A percentile compares a stretch with the other conserved stretches of the same genome.
Conservation (phyloP, 2,329 filamentous ascomycete species). For the Tolypocladium amazonense region DNA sequence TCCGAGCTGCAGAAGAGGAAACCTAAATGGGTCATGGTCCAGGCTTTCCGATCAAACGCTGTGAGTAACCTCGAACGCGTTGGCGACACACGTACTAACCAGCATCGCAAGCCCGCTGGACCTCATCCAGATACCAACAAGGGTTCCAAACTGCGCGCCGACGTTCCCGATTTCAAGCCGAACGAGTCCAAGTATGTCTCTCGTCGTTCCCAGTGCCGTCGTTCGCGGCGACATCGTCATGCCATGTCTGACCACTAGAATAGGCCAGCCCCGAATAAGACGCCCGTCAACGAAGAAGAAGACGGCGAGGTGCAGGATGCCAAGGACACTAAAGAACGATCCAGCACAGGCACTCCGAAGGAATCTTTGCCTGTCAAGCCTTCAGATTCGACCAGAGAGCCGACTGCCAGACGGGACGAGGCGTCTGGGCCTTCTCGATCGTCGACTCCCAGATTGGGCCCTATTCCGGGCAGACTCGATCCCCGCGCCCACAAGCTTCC, state of each 20-base stretch:
- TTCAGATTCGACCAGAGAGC: slow-evolving; percentile 13
- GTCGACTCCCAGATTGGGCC: slow-evolving; percentile 16
- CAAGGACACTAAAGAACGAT: slow-evolving; percentile 17
- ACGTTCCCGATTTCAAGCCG: slow-evolving; percentile 56
- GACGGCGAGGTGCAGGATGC: slow-evolving; percentile 64
- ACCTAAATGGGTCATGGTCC: slow-evolving; percentile 61
- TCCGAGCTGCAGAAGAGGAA: slow-evolving; percentile 59
- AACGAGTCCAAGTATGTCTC: slow-evolving; percentile 24
- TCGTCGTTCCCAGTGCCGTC: slow-evolving; percentile 6
- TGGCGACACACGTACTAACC: background rate
- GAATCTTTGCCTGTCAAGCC: slow-evolving; percentile 23
- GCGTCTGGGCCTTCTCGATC: slow-evolving; percentile 11
- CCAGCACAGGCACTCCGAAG: slow-evolving; percentile 12
- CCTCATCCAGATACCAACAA: slow-evolving; percentile 19
- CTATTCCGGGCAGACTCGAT: slow-evolving; percentile 14
- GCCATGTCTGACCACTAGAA: slow-evolving; percentile 4
- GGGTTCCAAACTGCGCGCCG: slow-evolving; percentile 39
- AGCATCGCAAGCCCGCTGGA: slow-evolving; percentile 14
- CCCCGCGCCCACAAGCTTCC: slow-evolving; percentile 23
- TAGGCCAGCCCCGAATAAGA: slow-evolving; percentile 9
- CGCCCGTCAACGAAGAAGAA: slow-evolving; percentile 42
- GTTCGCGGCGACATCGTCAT: background rate
- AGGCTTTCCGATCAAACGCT: slow-evolving; percentile 57
- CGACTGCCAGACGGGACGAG: slow-evolving; percentile 13
- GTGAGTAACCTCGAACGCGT: slow-evolving; percentile 27